Conservation (phyloP, 345 rosid species). For the Aquilaria yunnanensis region DNA sequence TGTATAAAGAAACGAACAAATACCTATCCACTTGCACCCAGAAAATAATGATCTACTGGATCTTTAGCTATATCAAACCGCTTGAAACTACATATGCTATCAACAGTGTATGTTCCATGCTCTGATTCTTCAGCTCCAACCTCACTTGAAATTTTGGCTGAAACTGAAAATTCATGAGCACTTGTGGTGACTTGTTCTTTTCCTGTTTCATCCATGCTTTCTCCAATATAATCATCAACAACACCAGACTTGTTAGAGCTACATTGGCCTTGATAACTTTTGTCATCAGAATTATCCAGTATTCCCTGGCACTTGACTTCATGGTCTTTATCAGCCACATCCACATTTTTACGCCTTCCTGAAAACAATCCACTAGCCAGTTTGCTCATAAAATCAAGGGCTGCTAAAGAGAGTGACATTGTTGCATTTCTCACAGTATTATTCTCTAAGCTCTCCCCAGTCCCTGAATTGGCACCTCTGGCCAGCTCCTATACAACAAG, state of each 20-base stretch:
- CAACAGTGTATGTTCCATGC: constrained; percentile 24
- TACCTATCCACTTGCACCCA: constrained; percentile 67
- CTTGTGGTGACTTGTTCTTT: constrained; percentile 26
- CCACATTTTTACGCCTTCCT: constrained; percentile 51
- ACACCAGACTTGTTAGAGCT: constrained; percentile 36
- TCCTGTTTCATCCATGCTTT: constrained; percentile 23
- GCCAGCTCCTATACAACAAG: constrained; percentile 45
- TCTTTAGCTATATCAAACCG: constrained; percentile 74
- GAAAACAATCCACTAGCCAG: constrained; percentile 84
- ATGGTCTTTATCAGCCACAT: constrained; percentile 36
- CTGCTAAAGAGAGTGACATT: constrained; percentile 81
- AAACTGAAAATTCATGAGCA: constrained; percentile 24
- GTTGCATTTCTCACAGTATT: constrained; percentile 59
- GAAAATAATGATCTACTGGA: constrained; percentile 82
- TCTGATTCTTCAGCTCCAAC: constrained; percentile 34
- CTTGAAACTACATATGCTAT: constrained; percentile 42
- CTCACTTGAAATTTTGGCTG: constrained; percentile 23
- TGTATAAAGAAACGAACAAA: neutral
- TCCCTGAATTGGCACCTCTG: constrained; percentile 31
- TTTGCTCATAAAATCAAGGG: constrained; percentile 75
- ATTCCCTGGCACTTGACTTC: constrained; percentile 27
- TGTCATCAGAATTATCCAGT: constrained; percentile 22
- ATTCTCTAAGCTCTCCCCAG: constrained; percentile 30
- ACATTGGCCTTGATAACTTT: constrained; percentile 33
- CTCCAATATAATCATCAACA: constrained; percentile 26